phyloP scores from a whole-genome alignment of 2,329 filamentous ascomycete genomes.

The Didymella segeticola region DNA sequence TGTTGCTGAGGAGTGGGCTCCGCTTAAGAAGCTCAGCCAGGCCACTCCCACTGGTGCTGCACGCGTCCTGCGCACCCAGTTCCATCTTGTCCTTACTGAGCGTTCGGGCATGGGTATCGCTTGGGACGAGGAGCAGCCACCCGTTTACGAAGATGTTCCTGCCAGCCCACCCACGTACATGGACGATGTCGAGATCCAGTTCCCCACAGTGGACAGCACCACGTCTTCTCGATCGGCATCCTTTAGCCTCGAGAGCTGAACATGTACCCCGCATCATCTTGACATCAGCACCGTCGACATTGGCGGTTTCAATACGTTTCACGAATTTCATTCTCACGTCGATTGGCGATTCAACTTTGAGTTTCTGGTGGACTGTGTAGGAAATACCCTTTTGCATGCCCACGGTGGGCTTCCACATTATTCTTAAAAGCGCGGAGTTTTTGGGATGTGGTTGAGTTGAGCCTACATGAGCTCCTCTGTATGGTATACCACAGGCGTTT shows the following conservation, averaged over 20 bases:
- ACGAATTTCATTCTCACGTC: conserved; percentile 32
- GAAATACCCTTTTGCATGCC: conserved; percentile 35
- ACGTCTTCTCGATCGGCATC: conserved; percentile 31
- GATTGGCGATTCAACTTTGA: conserved; percentile 23
- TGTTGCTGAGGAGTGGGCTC: conserved; percentile 85
- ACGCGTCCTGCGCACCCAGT: conserved; percentile 90
- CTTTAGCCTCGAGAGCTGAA: conserved; percentile 29
- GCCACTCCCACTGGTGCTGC: conserved; percentile 89
- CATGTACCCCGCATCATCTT: conserved; percentile 6
- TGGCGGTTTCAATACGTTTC: conserved; percentile 13
- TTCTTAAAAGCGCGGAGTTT: conserved; percentile 15
- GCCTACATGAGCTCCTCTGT: conserved; percentile 21
- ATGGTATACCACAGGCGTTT: conserved; percentile 19
- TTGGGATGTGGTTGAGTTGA: conserved; percentile 18
- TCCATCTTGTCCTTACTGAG: conserved; percentile 82
- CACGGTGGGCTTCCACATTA: not conserved
- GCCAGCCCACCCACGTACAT: conserved; percentile 73
- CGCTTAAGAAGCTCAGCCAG: conserved; percentile 72
- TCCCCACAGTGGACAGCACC: conserved; percentile 48
- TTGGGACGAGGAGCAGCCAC: conserved; percentile 96
- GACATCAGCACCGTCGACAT: conserved; percentile 4
- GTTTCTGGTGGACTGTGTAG: conserved; percentile 30
- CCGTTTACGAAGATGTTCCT: conserved; percentile 92
- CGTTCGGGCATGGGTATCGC: conserved; percentile 85
- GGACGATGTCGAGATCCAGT: conserved; percentile 35